phyloP scores from a whole-genome alignment of 2,329 filamentous ascomycete genomes.

The Pestalotiopsis sp. region DNA sequence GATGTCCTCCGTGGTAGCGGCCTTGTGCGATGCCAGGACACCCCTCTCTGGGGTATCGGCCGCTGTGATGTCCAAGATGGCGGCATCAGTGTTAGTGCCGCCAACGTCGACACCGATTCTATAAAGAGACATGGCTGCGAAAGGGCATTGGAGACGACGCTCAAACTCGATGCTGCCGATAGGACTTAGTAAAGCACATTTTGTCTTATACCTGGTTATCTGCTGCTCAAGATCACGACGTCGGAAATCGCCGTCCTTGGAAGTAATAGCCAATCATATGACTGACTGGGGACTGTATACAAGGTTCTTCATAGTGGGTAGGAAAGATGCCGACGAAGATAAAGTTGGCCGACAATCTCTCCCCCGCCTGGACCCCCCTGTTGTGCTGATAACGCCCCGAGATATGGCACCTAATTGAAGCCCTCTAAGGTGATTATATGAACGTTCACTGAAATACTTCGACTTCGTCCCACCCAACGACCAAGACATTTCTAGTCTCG shows the following conservation, averaged over 20 bases:
- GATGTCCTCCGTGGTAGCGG: slow-evolving; percentile 11
- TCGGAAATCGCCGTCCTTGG: not conserved
- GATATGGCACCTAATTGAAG: not conserved
- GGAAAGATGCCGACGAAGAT: not conserved
- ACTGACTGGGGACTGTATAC: not conserved
- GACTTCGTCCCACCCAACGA: not conserved
- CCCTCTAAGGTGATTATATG: not conserved
- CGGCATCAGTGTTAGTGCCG: slow-evolving; percentile 34
- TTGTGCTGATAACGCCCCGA: not conserved
- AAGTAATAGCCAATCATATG: not conserved
- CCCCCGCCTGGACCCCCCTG: not conserved
- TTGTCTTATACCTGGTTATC: not conserved
- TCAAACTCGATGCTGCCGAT: not conserved
- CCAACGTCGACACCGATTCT: slow-evolving; percentile 37
- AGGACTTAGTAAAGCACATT: not conserved
- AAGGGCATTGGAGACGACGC: not conserved
- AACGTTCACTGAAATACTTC: not conserved
- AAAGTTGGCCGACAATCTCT: not conserved
- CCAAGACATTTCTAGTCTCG: not conserved
- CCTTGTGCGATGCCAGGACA: slow-evolving; percentile 7
- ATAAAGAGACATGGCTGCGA: slow-evolving; percentile 5
- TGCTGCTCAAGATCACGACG: not conserved
- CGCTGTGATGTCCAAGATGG: slow-evolving; percentile 7
- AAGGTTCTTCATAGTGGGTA: not conserved
- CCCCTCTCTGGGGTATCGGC: not conserved